These are phyloP conservation scores for Exophiala calicioides DNA, from an alignment of 2,329 filamentous ascomycete species.

Conservation along the genomic window DNA sequence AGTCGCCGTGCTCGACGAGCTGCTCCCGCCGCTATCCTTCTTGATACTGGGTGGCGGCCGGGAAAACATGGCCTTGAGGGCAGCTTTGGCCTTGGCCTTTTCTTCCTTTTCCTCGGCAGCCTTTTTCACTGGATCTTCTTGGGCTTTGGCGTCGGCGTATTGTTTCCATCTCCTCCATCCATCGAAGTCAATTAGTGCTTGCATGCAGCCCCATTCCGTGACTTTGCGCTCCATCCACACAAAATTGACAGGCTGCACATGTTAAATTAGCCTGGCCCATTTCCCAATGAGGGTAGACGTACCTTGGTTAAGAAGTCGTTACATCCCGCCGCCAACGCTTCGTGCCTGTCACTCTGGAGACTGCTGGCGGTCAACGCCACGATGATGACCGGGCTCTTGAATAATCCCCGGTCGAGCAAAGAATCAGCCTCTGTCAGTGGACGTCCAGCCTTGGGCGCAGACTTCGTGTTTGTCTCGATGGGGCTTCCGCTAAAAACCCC, in stretches of 20 bases:
- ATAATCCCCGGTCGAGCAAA: constrained; percentile 69
- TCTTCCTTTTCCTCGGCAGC: constrained; percentile 30
- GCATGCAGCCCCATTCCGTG: constrained; percentile 99
- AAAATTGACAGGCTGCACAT: constrained; percentile 82
- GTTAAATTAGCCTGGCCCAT: constrained; percentile 14
- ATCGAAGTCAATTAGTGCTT: constrained; percentile 96
- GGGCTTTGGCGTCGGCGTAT: constrained; percentile 52
- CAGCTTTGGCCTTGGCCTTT: constrained; percentile 32
- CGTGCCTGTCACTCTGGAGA: constrained; percentile 90
- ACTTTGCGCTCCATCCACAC: constrained; percentile 97
- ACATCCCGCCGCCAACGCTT: constrained; percentile 90
- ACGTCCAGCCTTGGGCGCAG: constrained; percentile 11
- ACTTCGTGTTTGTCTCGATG: constrained; percentile 19
- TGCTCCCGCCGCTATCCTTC: constrained; percentile 18
- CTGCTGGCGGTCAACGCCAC: constrained; percentile 94
- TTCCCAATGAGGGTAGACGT: constrained; percentile 5
- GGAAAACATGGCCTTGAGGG: constrained; percentile 31
- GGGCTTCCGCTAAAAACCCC: constrained; percentile 66
- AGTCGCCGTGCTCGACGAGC: constrained; percentile 6
- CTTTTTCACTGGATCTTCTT: constrained; percentile 27
- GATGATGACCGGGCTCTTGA: constrained; percentile 97
- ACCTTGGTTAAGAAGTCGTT: constrained; percentile 99
- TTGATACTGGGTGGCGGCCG: constrained; percentile 24
- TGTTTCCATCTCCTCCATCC: constrained; percentile 98
- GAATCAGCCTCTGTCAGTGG: constrained; percentile 53